A percentile compares a stretch with the other conserved stretches of the same genome.
phyloP scores from a whole-genome alignment of 371 early-diverging fungal genomes.

The Apophysomyces variabilis region DNA sequence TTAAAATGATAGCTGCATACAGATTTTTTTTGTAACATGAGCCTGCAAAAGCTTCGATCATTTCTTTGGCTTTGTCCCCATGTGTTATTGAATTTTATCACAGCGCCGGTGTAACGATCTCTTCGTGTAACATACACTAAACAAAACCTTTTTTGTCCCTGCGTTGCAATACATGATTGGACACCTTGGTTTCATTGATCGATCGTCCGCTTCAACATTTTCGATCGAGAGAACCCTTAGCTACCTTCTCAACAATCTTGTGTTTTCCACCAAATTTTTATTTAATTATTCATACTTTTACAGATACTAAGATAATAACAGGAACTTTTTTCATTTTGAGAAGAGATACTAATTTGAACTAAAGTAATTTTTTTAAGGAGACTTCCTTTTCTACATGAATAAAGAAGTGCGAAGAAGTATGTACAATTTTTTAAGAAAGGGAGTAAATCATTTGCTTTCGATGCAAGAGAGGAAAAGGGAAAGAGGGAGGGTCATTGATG shows the following conservation, averaged over 20 bases:
- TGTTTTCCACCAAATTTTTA: not conserved
- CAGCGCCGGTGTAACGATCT: too few species aligned
- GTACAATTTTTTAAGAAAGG: not conserved
- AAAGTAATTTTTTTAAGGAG: not conserved
- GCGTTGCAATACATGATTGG: conserved; percentile 5
- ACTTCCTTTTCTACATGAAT: not conserved
- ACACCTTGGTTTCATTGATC: conserved; percentile 4
- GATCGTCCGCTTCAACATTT: conserved; percentile 1
- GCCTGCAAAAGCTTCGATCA: too few species aligned
- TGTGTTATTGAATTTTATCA: too few species aligned
- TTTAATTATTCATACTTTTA: conserved; percentile 6
- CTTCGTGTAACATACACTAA: conserved; percentile 2
- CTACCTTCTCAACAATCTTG: too few species aligned
- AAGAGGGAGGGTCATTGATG: too few species aligned
- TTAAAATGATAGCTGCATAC: too few species aligned
- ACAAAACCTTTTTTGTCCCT: not conserved
- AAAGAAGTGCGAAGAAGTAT: not conserved
- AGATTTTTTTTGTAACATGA: too few species aligned
- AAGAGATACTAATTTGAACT: too few species aligned
- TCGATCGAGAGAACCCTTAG: not conserved
- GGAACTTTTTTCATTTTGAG: too few species aligned
- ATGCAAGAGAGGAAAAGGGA: not conserved
- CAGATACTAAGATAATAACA: not conserved
- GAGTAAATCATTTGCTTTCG: not conserved
- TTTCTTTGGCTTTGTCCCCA: too few species aligned